These are phyloP conservation scores for Cercospora citrullina DNA, from an alignment of 2,329 filamentous ascomycete genomes.

Conservation along the genomic window DNA sequence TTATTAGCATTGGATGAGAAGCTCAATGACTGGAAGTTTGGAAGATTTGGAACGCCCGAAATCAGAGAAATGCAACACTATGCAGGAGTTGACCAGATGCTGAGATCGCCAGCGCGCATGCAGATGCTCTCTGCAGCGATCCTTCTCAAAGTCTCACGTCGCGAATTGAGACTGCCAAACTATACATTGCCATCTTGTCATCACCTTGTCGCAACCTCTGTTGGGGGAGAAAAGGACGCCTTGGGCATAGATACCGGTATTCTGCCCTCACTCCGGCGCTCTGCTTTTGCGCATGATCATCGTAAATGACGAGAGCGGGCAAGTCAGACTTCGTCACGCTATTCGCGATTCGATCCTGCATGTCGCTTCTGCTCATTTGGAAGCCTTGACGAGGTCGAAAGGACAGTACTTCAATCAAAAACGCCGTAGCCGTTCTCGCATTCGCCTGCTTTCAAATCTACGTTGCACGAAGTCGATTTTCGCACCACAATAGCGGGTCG, in stretches of 20 bases:
- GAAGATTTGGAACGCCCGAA: not conserved
- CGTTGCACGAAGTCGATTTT: not conserved
- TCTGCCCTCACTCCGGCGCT: not conserved
- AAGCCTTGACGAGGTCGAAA: not conserved
- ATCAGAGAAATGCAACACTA: not conserved
- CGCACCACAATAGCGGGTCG: not conserved
- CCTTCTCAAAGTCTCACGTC: not conserved
- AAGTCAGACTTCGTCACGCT: not conserved
- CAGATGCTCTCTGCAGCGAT: not conserved
- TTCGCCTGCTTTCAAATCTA: slow-evolving; percentile 1
- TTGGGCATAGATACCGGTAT: not conserved
- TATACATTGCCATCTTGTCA: too few relatives aligned
- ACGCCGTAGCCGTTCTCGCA: not conserved
- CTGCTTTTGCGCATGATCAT: not conserved
- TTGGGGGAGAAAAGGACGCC: too few relatives aligned
- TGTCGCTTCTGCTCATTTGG: not conserved
- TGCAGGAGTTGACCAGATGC: too few relatives aligned
- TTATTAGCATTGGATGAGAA: not conserved
- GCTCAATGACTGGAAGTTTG: not conserved
- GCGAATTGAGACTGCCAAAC: too few relatives aligned
- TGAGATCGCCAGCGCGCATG: too few relatives aligned
- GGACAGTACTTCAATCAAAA: not conserved
- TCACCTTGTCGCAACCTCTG: too few relatives aligned
- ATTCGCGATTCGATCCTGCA: not conserved
- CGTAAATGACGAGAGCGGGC: not conserved